Conservation (phyloP, 2,329 filamentous ascomycete genomes). For the Plenodomus lindquistii region DNA sequence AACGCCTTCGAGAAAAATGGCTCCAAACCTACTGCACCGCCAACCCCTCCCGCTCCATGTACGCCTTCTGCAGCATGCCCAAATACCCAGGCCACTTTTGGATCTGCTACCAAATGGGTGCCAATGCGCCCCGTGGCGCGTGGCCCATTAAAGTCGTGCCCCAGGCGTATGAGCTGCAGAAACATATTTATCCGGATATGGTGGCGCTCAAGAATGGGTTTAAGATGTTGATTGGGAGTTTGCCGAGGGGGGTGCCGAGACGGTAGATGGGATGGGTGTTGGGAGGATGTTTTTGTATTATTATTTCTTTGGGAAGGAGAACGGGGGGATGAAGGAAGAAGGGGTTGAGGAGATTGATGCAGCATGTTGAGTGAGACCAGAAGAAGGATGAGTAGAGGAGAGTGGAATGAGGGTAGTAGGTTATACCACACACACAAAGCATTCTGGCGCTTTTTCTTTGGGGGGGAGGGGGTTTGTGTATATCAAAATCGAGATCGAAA, state of each 20-base stretch:
- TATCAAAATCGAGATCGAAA: too few species aligned
- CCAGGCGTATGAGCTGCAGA: conserved; percentile 88
- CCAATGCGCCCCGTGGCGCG: conserved; percentile 70
- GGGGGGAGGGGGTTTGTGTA: too few species aligned
- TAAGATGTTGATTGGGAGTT: conserved; percentile 71
- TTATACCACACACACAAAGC: too few species aligned
- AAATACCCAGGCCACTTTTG: conserved; percentile 94
- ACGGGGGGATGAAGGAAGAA: too few species aligned
- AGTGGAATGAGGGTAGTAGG: too few species aligned
- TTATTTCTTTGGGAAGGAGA: too few species aligned
- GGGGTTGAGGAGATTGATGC: too few species aligned
- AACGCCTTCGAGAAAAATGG: conserved; percentile 74
- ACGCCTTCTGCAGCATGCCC: conserved; percentile 92
- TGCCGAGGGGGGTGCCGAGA: neutral
- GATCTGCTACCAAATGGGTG: conserved; percentile 93
- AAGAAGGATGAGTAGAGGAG: too few species aligned
- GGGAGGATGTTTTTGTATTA: too few species aligned
- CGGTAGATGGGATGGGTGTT: neutral
- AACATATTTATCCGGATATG: conserved; percentile 92
- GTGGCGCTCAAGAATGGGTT: conserved; percentile 94
- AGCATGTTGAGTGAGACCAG: too few species aligned
- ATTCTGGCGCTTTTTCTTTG: too few species aligned
- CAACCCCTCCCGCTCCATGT: conserved; percentile 90
- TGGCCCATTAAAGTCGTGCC: conserved; percentile 92
- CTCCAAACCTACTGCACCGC: conserved; percentile 93